Conservation (phyloP, 192 early-diverging fungal genomes). For the Lobosporangium transversale region DNA sequence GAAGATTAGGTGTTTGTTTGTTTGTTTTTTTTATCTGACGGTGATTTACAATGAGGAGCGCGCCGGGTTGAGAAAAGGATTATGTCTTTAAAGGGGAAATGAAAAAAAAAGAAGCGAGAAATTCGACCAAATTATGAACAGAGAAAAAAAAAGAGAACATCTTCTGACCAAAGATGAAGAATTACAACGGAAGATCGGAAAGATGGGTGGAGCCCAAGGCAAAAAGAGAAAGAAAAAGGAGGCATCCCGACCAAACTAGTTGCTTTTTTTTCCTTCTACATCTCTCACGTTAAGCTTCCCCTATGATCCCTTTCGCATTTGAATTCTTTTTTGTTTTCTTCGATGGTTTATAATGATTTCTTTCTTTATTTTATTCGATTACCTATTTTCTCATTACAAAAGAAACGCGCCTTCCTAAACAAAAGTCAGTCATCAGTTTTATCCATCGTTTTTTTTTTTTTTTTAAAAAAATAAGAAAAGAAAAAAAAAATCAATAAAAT, state of each 20-base stretch:
- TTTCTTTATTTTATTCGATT: too few relatives aligned
- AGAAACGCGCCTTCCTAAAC: too few relatives aligned
- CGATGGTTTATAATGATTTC: too few relatives aligned
- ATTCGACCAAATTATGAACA: slow-evolving; percentile 30
- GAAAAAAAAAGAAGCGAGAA: slow-evolving; percentile 12
- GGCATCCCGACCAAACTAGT: slow-evolving; percentile 54
- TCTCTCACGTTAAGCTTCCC: neutral
- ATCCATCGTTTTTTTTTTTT: slow-evolving; percentile 10
- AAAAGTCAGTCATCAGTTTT: too few relatives aligned
- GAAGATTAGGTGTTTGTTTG: too few relatives aligned
- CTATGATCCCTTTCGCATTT: neutral
- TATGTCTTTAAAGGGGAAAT: neutral
- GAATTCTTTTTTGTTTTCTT: slow-evolving; percentile 8
- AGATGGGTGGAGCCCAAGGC: neutral
- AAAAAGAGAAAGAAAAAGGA: slow-evolving; percentile 3
- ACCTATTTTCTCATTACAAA: too few relatives aligned
- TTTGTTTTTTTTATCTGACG: neutral
- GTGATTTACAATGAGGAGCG: slow-evolving; percentile 3
- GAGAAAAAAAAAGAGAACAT: slow-evolving; percentile 13
- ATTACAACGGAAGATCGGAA: neutral
- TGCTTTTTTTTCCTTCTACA: slow-evolving; percentile 14
- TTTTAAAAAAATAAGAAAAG: too few relatives aligned
- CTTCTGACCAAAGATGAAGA: too few relatives aligned
- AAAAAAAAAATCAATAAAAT: too few relatives aligned
- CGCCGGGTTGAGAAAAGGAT: neutral